Percentiles rank a stretch among this genome's conserved stretches.
phyloP scores from a whole-genome alignment of 1,284 basidiomycete genomes.

The Ganoderma resinaceum region DNA sequence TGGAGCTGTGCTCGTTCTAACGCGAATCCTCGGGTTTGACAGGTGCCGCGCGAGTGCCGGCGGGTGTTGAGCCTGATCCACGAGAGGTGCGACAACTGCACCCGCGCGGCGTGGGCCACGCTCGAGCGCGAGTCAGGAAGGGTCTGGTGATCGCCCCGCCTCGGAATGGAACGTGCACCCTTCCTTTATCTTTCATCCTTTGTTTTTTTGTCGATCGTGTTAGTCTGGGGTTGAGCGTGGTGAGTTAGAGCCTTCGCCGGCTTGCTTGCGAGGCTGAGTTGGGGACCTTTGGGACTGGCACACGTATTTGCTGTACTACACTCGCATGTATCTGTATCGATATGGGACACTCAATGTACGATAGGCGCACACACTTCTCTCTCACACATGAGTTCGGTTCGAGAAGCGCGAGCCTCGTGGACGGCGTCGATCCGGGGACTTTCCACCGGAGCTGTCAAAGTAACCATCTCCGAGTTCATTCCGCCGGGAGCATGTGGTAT shows the following conservation, averaged over 20 bases:
- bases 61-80: constrained; percentile 41
- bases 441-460: not conserved
- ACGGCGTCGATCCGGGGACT: not conserved
- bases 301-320: constrained; percentile 1
- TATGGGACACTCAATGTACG: constrained; percentile 6
- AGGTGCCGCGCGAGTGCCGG: constrained; percentile 39
- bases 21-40: not conserved
- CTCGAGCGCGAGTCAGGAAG: constrained; percentile 38
- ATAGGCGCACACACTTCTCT: not conserved
- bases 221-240: not conserved
- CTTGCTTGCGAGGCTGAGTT: not conserved
- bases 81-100: constrained; percentile 39
- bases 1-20: not conserved
- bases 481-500: not conserved
- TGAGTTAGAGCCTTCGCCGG: not conserved
- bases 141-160: constrained; percentile 25
- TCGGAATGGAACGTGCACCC: not conserved
- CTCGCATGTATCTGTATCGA: constrained; percentile 13
- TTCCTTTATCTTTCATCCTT: not conserved
- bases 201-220: not conserved
- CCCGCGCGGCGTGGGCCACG: constrained; percentile 38
- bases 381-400: too few relatives aligned
- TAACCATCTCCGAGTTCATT: not conserved
- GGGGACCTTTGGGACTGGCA: not conserved
- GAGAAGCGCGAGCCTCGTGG: not conserved